Conservation (phyloP, 2,329 filamentous ascomycete genomes). For the Aspergillus sp. region DNA sequence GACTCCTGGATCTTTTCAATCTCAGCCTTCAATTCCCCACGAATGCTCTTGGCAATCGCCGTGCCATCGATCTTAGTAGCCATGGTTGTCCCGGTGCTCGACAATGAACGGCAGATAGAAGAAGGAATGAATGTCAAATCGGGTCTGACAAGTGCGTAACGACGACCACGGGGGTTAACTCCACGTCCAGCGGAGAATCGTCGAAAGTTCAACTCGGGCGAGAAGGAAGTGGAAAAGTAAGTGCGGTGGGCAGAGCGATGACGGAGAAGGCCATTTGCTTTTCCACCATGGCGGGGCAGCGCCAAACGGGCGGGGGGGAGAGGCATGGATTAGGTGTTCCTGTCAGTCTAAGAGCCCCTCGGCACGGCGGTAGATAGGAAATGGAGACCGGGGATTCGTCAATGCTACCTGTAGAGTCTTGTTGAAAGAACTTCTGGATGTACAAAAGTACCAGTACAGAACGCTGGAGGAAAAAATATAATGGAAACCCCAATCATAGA, state of each 20-base stretch:
- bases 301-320: constrained; percentile 19
- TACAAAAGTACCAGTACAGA: no score
- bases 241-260: constrained; percentile 4
- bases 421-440: no score
- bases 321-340: constrained; percentile 16
- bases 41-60: constrained; percentile 86
- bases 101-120: constrained; percentile 37
- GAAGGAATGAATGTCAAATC: constrained; percentile 12
- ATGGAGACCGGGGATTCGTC: no score
- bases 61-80: constrained; percentile 93
- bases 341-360: no score
- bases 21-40: constrained; percentile 72
- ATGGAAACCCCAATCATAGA: no score
- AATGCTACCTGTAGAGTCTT: no score
- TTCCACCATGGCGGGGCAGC: constrained; percentile 20
- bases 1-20: constrained; percentile 74
- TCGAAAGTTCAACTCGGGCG: constrained; percentile 7
- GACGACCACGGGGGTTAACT: constrained; percentile 11
- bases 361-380: no score
- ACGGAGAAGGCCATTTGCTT: constrained; percentile 9
- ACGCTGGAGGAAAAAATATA: no score
- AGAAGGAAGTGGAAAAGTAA: constrained; percentile 7
- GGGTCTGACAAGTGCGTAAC: constrained; percentile 10
- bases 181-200: constrained; percentile 9
- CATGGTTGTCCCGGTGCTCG: constrained; percentile 61